phyloP scores from a whole-genome alignment of 768 basidiomycete genomes.

The Lentinula sp. region DNA sequence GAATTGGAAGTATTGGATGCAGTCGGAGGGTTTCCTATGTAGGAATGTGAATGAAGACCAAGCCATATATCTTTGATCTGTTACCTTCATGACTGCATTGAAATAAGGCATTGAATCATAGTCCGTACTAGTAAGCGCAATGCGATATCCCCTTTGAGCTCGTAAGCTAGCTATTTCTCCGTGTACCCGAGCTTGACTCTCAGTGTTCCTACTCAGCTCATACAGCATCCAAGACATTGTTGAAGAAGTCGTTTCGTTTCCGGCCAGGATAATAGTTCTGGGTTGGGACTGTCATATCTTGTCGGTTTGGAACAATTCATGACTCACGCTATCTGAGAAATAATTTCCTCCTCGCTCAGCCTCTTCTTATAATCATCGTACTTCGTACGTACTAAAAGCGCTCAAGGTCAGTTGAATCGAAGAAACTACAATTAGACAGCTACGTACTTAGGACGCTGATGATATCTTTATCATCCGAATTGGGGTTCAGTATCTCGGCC shows the following conservation, averaged over 20 bases:
- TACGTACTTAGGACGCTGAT: conserved; percentile 15
- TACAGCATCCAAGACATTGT: conserved; percentile 55
- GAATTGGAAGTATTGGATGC: conserved; percentile 25
- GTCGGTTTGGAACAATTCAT: background rate
- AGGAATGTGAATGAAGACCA: background rate
- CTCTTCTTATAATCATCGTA: conserved; percentile 34
- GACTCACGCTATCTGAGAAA: conserved; percentile 34
- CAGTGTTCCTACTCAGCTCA: conserved; percentile 52
- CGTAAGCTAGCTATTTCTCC: conserved; percentile 37
- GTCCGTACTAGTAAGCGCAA: conserved; percentile 15
- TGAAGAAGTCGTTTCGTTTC: conserved; percentile 58
- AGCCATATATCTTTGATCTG: background rate
- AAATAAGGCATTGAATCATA: conserved; percentile 27
- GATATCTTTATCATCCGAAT: background rate
- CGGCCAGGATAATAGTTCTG: conserved; percentile 40
- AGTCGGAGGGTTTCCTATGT: conserved; percentile 23
- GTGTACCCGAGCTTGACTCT: conserved; percentile 59
- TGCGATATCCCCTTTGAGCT: conserved; percentile 9
- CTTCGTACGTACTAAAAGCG: conserved; percentile 38
- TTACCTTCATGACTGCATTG: conserved; percentile 17
- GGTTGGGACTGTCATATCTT: background rate
- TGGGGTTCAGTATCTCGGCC: background rate
- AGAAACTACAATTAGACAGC: background rate
- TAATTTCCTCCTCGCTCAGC: conserved; percentile 42
- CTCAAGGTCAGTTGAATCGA: background rate